Base-by-base conservation (phyloP, 2,329 filamentous ascomycete genomes). In the Parafenestella ontariensis region DNA sequence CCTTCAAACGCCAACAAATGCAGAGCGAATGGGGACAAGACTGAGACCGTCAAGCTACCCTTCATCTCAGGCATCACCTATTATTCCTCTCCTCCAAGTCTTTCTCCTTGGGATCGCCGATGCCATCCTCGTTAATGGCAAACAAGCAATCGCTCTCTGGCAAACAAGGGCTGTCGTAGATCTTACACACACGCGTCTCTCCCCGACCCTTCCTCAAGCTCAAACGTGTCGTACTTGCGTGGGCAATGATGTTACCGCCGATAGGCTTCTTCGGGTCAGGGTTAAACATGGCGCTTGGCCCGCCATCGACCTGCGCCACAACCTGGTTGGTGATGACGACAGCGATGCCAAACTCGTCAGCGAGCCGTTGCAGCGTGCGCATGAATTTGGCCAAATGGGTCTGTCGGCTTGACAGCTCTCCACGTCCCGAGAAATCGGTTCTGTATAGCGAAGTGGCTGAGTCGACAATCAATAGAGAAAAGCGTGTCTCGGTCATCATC, bases 401-500 rank as follows among this genome's bases (percentile, higher is more conserved):
- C 74, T 99, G 95, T 61, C 95, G 85, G 45, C 90, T 93, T n/a
- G 92, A 96, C 28, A 99, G 84, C 77, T 99, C 95, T 54, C 95
- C 96, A 76, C 95, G 89, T n/a, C 95, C 95, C 59, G 92, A 87
- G 77, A 98, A 99, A 72, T 99, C 95, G 0, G 95, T 99, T 64
- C 95, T 88, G 77, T 99, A 99, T 2, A 99, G 84, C 2, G 94
- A 89, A 0, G 95, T 99, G 13, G 96, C 96, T 52, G 92, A 96
- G 78, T 99, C 95, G 52, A 99, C 95, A 44, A 99, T 88, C 45
- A 99, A 87, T 8, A 99, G 84, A 3, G 95, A 98, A 77, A 99
- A 99, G 3, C 95, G 88, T 0, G 95, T 99, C 80, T 99, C 96
- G 53, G 93, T 97, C 96, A 99, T 99, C 95, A 99, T 99, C 58